Base-by-base conservation (phyloP, 257 asterid species). In the Cordia subcordata region DNA sequence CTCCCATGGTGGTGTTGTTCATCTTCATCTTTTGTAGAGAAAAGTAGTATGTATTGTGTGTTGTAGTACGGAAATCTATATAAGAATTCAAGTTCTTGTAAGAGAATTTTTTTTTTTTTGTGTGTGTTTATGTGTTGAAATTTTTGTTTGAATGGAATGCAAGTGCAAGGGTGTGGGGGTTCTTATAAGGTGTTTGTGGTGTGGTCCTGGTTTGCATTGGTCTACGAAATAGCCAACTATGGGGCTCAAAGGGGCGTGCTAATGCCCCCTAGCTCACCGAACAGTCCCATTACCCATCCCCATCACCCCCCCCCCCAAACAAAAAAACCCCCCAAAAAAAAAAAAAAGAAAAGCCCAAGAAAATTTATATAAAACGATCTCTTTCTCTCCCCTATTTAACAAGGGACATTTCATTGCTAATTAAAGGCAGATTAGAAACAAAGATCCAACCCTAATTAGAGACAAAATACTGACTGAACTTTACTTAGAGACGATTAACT, bases 161-260 rank as follows among this genome's bases (percentile, higher is more conserved):
- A 21, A 53, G 39, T 12, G 57, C 16, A 53, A 53, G 66, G 10
- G 58, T 11, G 53, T 52, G 38, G 59, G 68, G 81, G 70, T 59
- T 56, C 65, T 57, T 71, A 83, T 74, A 82, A 78, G 77, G 74
- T 65, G 71, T 49, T 53, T 55, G 53, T 57, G 57, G 53, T 53
- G 77, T 60, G 82, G 85, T 75, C 77, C 73, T 20, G 59, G 51
- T 57, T 64, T 64, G 70, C 44, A 65, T 61, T 79, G 95, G 90
- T 87, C 82, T 62, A 72, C 65, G 61, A 75, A 80, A 80, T 71
- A 82, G 69, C 75, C 73, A 77, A 84, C 82, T 80, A 68, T 73
- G 80, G 86, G 88, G 80, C 78, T 77, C 65, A 72, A 70, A 72
- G 70, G 77, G 67, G 73, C 74, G 94, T 81, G 92, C 15, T 72